phyloP scores from a whole-genome alignment of 106 monocot species.

The Allium sativum region DNA sequence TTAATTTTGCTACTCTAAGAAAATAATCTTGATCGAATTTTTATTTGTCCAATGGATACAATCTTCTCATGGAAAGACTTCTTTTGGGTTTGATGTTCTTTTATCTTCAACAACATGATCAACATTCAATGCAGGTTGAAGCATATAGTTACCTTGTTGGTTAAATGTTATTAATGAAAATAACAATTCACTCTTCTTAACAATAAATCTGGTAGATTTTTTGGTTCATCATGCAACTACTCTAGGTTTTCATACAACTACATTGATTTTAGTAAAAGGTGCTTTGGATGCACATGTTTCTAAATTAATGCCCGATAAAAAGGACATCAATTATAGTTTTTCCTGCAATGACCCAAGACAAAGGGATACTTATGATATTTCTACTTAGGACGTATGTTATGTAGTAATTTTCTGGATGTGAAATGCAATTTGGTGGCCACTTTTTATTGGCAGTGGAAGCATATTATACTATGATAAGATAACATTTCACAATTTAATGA shows the following conservation, averaged over 20 bases:
- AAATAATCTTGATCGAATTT: neutral
- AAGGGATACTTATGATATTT: neutral
- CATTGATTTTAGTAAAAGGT: too few species aligned
- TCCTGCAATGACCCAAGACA: neutral
- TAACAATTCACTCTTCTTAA: too few species aligned
- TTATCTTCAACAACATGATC: neutral
- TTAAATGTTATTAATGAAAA: too few species aligned
- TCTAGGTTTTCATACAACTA: too few species aligned
- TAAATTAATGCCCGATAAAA: too few species aligned
- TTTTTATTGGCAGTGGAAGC: neutral
- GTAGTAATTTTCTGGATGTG: neutral
- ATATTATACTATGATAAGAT: neutral
- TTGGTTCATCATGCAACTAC: too few species aligned
- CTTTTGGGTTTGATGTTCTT: neutral
- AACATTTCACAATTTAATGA: neutral
- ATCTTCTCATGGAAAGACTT: neutral
- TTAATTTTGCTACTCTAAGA: neutral
- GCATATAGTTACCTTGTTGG: neutral
- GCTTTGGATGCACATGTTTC: too few species aligned
- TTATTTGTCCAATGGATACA: neutral
- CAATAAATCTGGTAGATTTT: too few species aligned
- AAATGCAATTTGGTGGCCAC: neutral
- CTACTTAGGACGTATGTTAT: neutral
- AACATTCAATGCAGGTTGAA: neutral
- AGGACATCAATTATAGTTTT: neutral